Percentiles rank a stretch among this genome's conserved stretches.
Conservation (phyloP, 2,329 filamentous ascomycete genomes). For the Penicillium sp. region DNA sequence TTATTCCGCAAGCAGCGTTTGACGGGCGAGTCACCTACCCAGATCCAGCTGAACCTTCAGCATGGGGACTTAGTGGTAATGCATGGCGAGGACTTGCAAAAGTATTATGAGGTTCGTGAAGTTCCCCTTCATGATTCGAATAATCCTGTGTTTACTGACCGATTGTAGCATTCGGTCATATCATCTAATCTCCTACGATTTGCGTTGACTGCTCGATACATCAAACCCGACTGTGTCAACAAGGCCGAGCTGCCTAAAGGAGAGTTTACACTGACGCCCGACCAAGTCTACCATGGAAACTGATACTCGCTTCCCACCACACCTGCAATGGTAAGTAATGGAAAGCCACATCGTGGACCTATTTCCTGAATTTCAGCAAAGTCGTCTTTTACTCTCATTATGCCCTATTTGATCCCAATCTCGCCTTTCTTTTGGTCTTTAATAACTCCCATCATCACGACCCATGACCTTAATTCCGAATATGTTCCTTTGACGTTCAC, state of each 20-base stretch:
- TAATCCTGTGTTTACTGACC: constrained; percentile 1
- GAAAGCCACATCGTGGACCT: not conserved
- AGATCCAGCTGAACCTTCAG: constrained; percentile 49
- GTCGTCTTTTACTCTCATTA: not conserved
- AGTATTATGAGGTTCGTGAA: constrained; percentile 51
- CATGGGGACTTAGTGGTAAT: constrained; percentile 61
- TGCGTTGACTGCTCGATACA: constrained; percentile 37
- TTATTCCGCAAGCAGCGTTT: constrained; percentile 23
- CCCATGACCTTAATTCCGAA: not conserved
- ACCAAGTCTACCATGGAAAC: constrained; percentile 33
- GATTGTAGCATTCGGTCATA: constrained; percentile 30
- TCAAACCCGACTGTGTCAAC: constrained; percentile 26
- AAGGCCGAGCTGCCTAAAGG: constrained; percentile 28
- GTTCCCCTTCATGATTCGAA: not conserved
- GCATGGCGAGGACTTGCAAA: constrained; percentile 56
- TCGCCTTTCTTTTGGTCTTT: not conserved
- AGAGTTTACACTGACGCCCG: constrained; percentile 21
- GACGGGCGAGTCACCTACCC: constrained; percentile 24
- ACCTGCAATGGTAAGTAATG: not conserved
- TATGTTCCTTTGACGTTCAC: not conserved
- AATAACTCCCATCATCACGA: not conserved
- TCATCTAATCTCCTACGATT: constrained; percentile 35
- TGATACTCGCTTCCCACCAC: constrained; percentile 1
- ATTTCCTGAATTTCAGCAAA: not conserved
- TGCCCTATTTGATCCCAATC: not conserved